phyloP scores from a whole-genome alignment of 495 filamentous ascomycete genomes.

The Daldinia grandis region DNA sequence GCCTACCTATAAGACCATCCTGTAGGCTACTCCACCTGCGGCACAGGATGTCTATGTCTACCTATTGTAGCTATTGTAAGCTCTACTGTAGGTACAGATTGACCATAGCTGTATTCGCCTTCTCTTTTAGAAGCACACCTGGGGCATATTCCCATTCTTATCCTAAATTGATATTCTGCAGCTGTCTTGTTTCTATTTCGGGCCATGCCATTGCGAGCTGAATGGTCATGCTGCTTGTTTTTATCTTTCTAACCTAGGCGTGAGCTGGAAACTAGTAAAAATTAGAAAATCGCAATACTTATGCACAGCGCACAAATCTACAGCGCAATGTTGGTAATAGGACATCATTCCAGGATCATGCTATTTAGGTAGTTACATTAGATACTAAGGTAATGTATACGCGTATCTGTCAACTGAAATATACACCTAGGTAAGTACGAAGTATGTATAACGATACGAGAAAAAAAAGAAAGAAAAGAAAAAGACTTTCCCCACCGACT shows the following conservation, averaged over 20 bases:
- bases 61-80: background rate
- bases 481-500: background rate
- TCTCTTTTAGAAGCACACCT: conserved; percentile 13
- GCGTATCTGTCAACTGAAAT: too few species aligned
- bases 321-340: background rate
- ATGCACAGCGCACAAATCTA: background rate
- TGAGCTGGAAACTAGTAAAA: background rate
- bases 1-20: conserved; percentile 20
- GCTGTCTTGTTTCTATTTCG: conserved; percentile 38
- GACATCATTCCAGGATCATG: background rate
- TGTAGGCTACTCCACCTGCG: conserved; percentile 26
- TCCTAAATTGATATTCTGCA: conserved; percentile 24
- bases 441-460: background rate
- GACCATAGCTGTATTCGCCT: conserved; percentile 2
- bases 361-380: background rate
- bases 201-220: conserved; percentile 28
- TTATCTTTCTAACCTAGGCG: conserved; percentile 6
- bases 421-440: background rate
- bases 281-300: conserved; percentile 25
- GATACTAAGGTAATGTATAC: too few species aligned
- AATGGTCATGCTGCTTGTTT: conserved; percentile 15
- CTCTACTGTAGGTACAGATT: background rate
- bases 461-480: background rate
- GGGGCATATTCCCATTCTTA: conserved; percentile 15
- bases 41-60: conserved; percentile 18